Percentiles rank a stretch among this genome's conserved stretches.
phyloP scores from a whole-genome alignment of 2,329 filamentous ascomycete species.

The Diaporthe capsici region DNA sequence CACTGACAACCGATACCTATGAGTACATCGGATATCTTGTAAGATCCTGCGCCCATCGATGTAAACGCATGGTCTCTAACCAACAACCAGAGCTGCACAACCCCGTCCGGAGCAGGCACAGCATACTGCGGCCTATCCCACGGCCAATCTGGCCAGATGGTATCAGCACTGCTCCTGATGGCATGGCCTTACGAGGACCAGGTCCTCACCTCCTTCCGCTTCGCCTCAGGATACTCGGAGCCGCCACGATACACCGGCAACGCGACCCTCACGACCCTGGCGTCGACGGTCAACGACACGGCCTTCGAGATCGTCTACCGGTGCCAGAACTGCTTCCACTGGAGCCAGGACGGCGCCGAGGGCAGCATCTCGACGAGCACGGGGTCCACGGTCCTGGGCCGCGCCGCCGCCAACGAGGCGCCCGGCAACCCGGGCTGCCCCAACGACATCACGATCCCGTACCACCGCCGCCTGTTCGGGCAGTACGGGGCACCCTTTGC shows the following conservation, averaged over 20 bases:
- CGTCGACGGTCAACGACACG: constrained; percentile 66
- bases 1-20: constrained; percentile 31
- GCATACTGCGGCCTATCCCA: constrained; percentile 37
- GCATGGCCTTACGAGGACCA: constrained; percentile 63
- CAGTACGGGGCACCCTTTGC: constrained; percentile 46
- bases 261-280: constrained; percentile 69
- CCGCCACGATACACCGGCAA: constrained; percentile 70
- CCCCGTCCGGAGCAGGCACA: constrained; percentile 29
- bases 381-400: constrained; percentile 58
- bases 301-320: constrained; percentile 71
- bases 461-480: constrained; percentile 52
- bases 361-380: constrained; percentile 52
- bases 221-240: constrained; percentile 66
- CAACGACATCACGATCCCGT: constrained; percentile 47
- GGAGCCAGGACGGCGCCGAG: constrained; percentile 60
- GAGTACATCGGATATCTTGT: constrained; percentile 39
- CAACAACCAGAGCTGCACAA: constrained; percentile 32
- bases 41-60: background rate
- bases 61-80: background rate
- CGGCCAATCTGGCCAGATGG: constrained; percentile 59
- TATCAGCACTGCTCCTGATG: constrained; percentile 65
- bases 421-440: constrained; percentile 53
- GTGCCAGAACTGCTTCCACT: constrained; percentile 66
- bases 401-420: constrained; percentile 61
- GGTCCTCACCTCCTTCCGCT: constrained; percentile 67